phyloP scores from a whole-genome alignment of 176 grass and related monocot genomes.

The Triticum timopheevii region DNA sequence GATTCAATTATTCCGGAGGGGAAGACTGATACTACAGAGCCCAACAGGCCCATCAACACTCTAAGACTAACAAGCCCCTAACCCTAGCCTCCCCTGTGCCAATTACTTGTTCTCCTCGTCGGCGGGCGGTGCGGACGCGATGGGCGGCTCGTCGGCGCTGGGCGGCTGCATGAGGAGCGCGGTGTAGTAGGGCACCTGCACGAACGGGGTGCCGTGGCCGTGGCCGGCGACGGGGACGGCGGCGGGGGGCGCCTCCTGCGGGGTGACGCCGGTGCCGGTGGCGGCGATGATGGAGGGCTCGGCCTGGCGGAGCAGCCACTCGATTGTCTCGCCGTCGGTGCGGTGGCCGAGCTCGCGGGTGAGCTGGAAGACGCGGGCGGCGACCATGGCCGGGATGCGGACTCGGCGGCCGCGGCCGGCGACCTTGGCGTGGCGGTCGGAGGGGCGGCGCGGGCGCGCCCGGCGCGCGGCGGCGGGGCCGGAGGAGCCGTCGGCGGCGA shows the following conservation, averaged over 20 bases:
- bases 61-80: slow-evolving; percentile 33
- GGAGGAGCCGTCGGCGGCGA: not conserved
- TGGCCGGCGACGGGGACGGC: slow-evolving; percentile 12
- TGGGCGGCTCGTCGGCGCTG: not conserved
- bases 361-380: slow-evolving; percentile 83
- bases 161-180: slow-evolving; percentile 51
- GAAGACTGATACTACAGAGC: not conserved
- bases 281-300: slow-evolving; percentile 86
- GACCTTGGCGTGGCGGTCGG: slow-evolving; percentile 73
- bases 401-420: slow-evolving; percentile 74
- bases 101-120: slow-evolving; percentile 20
- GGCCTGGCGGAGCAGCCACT: slow-evolving; percentile 89
- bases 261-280: slow-evolving; percentile 67
- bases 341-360: slow-evolving; percentile 81
- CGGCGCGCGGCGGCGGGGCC: not conserved
- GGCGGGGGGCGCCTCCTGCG: slow-evolving; percentile 51
- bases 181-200: slow-evolving; percentile 45
- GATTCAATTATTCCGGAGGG: slow-evolving; percentile 13
- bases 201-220: not conserved
- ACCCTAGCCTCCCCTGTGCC: not conserved
- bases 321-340: slow-evolving; percentile 83
- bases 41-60: slow-evolving; percentile 5
- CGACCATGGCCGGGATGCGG: slow-evolving; percentile 69
- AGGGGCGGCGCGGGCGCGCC: not conserved
- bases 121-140: not conserved